Conservation (phyloP, 2,329 filamentous ascomycete species). For the Clonostachys sp. region DNA sequence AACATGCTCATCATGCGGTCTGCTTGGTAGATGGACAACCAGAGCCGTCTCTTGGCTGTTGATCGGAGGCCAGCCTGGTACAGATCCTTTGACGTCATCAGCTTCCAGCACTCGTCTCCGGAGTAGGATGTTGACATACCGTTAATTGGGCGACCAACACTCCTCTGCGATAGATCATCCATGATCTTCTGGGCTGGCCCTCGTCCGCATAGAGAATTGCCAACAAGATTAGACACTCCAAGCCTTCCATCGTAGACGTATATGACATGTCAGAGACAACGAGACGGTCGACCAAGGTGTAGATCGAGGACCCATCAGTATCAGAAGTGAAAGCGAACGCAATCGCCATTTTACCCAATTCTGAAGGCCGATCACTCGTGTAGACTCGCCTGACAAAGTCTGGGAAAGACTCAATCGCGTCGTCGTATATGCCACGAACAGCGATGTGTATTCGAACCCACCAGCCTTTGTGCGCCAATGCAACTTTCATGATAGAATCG, state of each 20-base stretch:
- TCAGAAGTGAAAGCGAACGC: not conserved
- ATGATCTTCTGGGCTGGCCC: conserved; percentile 34
- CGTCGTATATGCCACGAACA: conserved; percentile 1
- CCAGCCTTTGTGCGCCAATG: not conserved
- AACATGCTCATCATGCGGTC: conserved; percentile 37
- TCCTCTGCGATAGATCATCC: conserved; percentile 32
- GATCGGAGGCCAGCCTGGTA: no score
- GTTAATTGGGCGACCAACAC: conserved; percentile 34
- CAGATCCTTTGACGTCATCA: not conserved
- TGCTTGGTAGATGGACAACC: conserved; percentile 14
- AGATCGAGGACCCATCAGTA: conserved; percentile 7
- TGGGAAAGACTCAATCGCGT: not conserved
- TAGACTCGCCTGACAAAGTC: not conserved
- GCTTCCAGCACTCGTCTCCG: not conserved
- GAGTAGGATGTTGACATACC: conserved; percentile 15
- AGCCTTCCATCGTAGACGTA: conserved; percentile 30
- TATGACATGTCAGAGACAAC: conserved; percentile 33
- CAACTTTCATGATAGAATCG: conserved; percentile 1
- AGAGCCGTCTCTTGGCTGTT: conserved; percentile 11
- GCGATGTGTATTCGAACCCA: conserved; percentile 1
- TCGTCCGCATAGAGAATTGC: conserved; percentile 35
- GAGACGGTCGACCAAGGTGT: conserved; percentile 29
- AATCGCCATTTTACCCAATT: not conserved
- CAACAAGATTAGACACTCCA: conserved; percentile 34
- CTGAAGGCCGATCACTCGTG: not conserved